A percentile compares a stretch with the other conserved stretches of the same genome.
phyloP scores from a whole-genome alignment of 441 rosid species.

The Erysimum cheiri region DNA sequence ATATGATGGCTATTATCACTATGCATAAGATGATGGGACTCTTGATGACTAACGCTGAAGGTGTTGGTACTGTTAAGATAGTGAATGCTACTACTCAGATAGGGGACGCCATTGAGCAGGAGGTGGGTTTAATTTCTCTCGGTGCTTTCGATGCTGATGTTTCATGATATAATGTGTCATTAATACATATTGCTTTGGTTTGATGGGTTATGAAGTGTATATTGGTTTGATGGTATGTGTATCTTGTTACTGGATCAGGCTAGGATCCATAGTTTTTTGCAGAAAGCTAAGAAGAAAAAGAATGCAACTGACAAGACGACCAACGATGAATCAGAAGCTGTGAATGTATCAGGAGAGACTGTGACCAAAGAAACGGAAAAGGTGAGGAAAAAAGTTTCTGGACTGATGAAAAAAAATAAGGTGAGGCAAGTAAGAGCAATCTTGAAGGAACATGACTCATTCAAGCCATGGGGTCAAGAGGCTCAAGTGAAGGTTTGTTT shows the following conservation, averaged over 20 bases:
- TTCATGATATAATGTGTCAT: conserved; percentile 23
- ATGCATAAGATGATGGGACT: conserved; percentile 93
- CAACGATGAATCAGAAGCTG: conserved; percentile 49
- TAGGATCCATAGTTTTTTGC: conserved; percentile 69
- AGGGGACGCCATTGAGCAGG: conserved; percentile 96
- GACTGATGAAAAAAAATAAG: conserved; percentile 73
- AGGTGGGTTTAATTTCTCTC: conserved; percentile 57
- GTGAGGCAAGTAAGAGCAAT: conserved; percentile 59
- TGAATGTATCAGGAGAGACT: conserved; percentile 41
- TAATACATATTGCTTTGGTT: neutral
- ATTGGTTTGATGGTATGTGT: conserved; percentile 33
- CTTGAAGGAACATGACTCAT: conserved; percentile 63
- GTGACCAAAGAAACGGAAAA: conserved; percentile 55
- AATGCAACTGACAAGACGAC: conserved; percentile 39
- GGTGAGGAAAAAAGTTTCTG: conserved; percentile 64
- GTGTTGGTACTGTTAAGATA: conserved; percentile 67
- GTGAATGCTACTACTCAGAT: conserved; percentile 81
- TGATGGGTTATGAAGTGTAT: neutral
- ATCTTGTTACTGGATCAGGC: conserved; percentile 57
- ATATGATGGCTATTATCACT: conserved; percentile 92
- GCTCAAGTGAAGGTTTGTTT: conserved; percentile 79
- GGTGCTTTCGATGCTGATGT: neutral
- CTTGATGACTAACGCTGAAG: conserved; percentile 70
- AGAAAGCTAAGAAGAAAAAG: conserved; percentile 70
- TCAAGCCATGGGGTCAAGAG: conserved; percentile 92